A percentile compares a stretch with the other conserved stretches of the same genome.
Conservation (phyloP, 148 eudicot species). For the Chenopodium album region DNA sequence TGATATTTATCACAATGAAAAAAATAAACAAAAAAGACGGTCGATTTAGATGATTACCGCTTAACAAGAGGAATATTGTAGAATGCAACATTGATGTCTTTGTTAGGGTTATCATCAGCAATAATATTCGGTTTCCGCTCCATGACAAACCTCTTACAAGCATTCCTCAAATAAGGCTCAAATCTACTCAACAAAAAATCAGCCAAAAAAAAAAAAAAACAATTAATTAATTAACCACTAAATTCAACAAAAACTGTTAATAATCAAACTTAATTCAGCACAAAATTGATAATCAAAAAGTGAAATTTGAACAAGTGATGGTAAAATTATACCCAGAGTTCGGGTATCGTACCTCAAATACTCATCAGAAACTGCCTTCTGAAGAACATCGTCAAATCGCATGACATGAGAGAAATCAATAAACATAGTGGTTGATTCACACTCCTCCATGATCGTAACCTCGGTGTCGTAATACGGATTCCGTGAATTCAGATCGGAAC, state of each 20-base stretch:
- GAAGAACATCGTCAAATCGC: conserved; percentile 79
- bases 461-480: conserved; percentile 65
- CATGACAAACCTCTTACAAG: conserved; percentile 87
- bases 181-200: conserved; percentile 38
- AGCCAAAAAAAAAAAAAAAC: neutral
- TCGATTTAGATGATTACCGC: conserved; percentile 40
- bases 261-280: neutral
- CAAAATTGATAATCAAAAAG: neutral
- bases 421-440: conserved; percentile 86
- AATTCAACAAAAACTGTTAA: neutral
- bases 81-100: conserved; percentile 83
- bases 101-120: conserved; percentile 81
- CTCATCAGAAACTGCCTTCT: conserved; percentile 81
- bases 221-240: neutral
- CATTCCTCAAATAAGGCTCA: conserved; percentile 77
- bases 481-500: conserved; percentile 41
- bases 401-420: conserved; percentile 92
- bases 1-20: neutral
- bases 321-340: neutral
- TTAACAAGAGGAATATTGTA: conserved; percentile 80
- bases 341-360: conserved; percentile 49
- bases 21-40: neutral
- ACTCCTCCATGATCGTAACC: conserved; percentile 65
- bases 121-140: conserved; percentile 68
- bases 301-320: neutral